These are phyloP conservation scores for Pseudohalonectria lignicola DNA, from an alignment of 2,329 filamentous ascomycete species.

Conservation along the genomic window DNA sequence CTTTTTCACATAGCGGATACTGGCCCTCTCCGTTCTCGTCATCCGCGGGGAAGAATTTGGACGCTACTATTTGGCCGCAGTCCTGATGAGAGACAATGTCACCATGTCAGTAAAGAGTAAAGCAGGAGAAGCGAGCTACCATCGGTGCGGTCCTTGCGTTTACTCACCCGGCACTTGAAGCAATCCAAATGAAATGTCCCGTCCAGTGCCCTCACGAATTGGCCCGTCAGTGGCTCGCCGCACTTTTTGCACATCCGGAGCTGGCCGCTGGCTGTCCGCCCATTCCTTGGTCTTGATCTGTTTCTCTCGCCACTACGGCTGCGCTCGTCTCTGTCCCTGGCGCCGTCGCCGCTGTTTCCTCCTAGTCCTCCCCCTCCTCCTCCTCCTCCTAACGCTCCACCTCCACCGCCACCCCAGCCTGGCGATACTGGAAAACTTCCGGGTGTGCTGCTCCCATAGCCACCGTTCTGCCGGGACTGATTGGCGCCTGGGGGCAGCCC, in stretches of 20 bases:
- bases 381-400: too few species aligned
- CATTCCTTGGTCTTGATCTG: conserved; percentile 40
- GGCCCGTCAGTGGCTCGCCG: conserved; percentile 74
- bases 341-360: too few species aligned
- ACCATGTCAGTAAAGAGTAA: too few species aligned
- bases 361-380: too few species aligned
- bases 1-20: conserved; percentile 93
- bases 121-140: not conserved
- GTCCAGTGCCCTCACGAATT: conserved; percentile 89
- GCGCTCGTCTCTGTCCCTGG: conserved; percentile 26
- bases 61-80: conserved; percentile 92
- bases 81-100: too few species aligned
- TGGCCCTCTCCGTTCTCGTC: conserved; percentile 77
- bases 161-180: conserved; percentile 86
- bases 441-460: conserved; percentile 9
- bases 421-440: conserved; percentile 22
- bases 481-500: conserved; percentile 5
- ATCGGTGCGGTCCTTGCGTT: too few species aligned
- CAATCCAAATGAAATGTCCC: conserved; percentile 96
- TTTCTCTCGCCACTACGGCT: conserved; percentile 47
- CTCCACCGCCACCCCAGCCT: conserved; percentile 21
- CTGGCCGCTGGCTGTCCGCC: conserved; percentile 46
- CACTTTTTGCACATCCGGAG: conserved; percentile 76
- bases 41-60: conserved; percentile 96
- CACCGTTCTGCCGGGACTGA: conserved; percentile 9